Evolutionary conservation across 257 asterid genomes (phyloP).

Genomic region (Przewalskia tangutica): DNA sequence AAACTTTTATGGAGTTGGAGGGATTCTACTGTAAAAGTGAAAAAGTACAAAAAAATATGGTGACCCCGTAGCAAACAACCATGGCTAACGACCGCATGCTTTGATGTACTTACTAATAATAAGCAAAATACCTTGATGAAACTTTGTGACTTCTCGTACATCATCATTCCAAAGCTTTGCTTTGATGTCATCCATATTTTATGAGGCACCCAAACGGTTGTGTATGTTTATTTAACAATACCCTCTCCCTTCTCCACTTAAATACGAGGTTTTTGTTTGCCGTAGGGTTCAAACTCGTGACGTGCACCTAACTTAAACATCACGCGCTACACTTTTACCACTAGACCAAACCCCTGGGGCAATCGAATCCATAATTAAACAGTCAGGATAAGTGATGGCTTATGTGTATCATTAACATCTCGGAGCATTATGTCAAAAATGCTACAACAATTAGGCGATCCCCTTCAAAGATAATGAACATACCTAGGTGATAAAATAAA

Average conservation of each 20-base stretch:
- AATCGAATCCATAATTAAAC: not conserved
- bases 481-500: not conserved
- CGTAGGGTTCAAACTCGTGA: not conserved
- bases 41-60: too few relatives aligned
- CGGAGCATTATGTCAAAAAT: not conserved
- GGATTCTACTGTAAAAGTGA: too few relatives aligned
- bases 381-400: not conserved
- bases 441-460: not conserved
- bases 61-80: too few relatives aligned
- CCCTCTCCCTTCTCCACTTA: not conserved
- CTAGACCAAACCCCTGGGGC: not conserved
- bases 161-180: too few relatives aligned
- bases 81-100: too few relatives aligned
- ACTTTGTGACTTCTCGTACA: too few relatives aligned
- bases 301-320: not conserved
- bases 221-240: too few relatives aligned
- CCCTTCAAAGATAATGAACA: not conserved
- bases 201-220: too few relatives aligned
- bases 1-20: too few relatives aligned
- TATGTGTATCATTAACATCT: not conserved
- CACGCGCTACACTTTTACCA: not conserved
- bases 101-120: too few relatives aligned
- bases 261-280: not conserved
- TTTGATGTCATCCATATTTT: too few relatives aligned
- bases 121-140: too few relatives aligned